Conservation (phyloP, 148 eudicot genomes). For the Silene uniflora region DNA sequence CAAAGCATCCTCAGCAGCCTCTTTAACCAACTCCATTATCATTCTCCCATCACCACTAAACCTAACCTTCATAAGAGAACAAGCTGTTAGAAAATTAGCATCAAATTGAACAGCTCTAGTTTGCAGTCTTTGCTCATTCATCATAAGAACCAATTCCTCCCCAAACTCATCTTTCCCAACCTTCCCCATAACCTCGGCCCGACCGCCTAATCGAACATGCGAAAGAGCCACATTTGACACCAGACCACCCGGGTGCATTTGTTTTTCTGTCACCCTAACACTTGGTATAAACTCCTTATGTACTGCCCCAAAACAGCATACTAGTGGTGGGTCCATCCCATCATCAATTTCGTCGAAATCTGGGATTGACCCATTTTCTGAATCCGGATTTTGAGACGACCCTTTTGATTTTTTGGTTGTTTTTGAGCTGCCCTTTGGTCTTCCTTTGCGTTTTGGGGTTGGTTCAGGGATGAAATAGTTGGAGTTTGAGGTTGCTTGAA, state of each 20-base stretch:
- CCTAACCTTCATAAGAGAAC: slow-evolving; percentile 57
- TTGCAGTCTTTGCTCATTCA: slow-evolving; percentile 78
- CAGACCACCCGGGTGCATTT: slow-evolving; percentile 83
- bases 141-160: slow-evolving; percentile 56
- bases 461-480: slow-evolving; percentile 20
- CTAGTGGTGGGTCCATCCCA: slow-evolving; percentile 63
- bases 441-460: slow-evolving; percentile 26
- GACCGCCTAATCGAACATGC: slow-evolving; percentile 77
- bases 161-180: slow-evolving; percentile 84
- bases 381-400: slow-evolving; percentile 23
- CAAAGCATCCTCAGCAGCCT: slow-evolving; percentile 73
- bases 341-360: slow-evolving; percentile 40
- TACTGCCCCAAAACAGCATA: slow-evolving; percentile 84
- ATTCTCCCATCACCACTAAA: slow-evolving; percentile 59
- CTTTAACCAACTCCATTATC: slow-evolving; percentile 56
- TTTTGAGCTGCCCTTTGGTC: slow-evolving; percentile 27
- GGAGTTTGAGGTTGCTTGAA: slow-evolving; percentile 16
- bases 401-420: slow-evolving; percentile 23
- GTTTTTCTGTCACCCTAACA: slow-evolving; percentile 62
- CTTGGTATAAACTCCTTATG: slow-evolving; percentile 83
- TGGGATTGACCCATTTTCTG: slow-evolving; percentile 18
- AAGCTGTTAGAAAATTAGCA: slow-evolving; percentile 42
- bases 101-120: slow-evolving; percentile 67
- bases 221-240: slow-evolving; percentile 80
- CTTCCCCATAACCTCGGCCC: slow-evolving; percentile 84